A percentile compares a stretch with the other conserved stretches of the same genome.
Evolutionary conservation across 1,284 basidiomycete genomes (phyloP).

Genomic region (Ganoderma lingzhi): DNA sequence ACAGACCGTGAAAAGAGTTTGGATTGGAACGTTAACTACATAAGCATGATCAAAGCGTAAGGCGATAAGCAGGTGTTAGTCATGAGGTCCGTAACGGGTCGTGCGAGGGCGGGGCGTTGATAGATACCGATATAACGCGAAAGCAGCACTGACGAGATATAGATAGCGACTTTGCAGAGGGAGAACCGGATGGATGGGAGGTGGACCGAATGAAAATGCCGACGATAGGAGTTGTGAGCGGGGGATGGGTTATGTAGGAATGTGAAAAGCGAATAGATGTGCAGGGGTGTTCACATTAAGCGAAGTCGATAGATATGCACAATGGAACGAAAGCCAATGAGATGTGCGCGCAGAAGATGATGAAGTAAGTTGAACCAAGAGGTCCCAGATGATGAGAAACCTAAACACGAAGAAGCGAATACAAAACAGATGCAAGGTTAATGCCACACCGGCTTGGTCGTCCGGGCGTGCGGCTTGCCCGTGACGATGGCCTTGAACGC

Average conservation of each 20-base stretch:
- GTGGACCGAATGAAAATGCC: background rate
- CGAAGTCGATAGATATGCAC: conserved; percentile 23
- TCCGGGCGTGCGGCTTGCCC: conserved; percentile 31
- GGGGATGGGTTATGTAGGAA: conserved; percentile 6
- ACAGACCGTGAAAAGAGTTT: conserved; percentile 26
- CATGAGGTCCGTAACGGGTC: conserved; percentile 33
- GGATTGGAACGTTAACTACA: conserved; percentile 31
- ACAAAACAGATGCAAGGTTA: conserved; percentile 12
- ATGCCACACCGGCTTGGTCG: conserved; percentile 31
- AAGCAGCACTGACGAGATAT: conserved; percentile 33
- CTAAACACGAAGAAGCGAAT: background rate
- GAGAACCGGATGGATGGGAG: background rate
- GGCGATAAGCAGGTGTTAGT: conserved; percentile 26
- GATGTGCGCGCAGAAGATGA: conserved; percentile 2
- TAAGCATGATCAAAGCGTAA: conserved; percentile 35
- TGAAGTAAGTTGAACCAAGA: conserved; percentile 4
- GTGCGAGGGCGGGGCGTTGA: conserved; percentile 34
- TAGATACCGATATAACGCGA: conserved; percentile 37
- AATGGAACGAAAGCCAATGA: conserved; percentile 18
- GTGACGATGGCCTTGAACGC: conserved; percentile 61
- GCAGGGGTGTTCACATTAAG: conserved; percentile 15
- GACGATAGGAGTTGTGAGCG: conserved; percentile 8
- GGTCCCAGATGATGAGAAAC: conserved; percentile 5
- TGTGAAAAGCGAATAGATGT: conserved; percentile 10
- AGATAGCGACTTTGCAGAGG: conserved; percentile 34